phyloP scores from a whole-genome alignment of 129 eudicot genomes.

The Chrysanthemum lavandulifolium region DNA sequence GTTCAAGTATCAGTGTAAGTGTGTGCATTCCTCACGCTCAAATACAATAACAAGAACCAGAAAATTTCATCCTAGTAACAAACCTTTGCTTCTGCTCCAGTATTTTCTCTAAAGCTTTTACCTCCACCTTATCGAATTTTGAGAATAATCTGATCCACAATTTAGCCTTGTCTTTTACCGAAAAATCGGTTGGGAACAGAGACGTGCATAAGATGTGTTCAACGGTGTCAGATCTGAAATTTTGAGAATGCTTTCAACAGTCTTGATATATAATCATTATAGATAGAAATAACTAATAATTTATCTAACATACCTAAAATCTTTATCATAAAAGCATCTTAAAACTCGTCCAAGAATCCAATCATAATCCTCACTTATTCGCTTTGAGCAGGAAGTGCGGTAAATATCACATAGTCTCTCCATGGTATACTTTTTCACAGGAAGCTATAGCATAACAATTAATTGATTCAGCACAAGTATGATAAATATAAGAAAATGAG shows the following conservation, averaged over 20 bases:
- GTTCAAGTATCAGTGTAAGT: constrained; percentile 16
- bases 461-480: neutral
- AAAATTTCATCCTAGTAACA: constrained; percentile 18
- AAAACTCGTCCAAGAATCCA: constrained; percentile 86
- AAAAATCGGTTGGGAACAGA: constrained; percentile 68
- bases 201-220: constrained; percentile 66
- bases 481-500: neutral
- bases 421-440: constrained; percentile 82
- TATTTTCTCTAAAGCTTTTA: constrained; percentile 91
- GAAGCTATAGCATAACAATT: constrained; percentile 45
- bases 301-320: constrained; percentile 63
- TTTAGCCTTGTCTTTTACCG: constrained; percentile 66
- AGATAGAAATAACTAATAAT: neutral
- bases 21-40: constrained; percentile 1
- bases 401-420: constrained; percentile 89
- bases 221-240: constrained; percentile 78
- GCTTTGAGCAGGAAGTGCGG: constrained; percentile 55
- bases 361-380: constrained; percentile 58
- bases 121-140: constrained; percentile 86
- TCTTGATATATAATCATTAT: neutral
- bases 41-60: neutral
- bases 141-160: constrained; percentile 71
- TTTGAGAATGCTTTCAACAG: neutral
- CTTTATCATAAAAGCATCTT: constrained; percentile 95
- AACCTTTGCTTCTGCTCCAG: constrained; percentile 96